These are phyloP conservation scores for Xerocomus potaroensis DNA, from an alignment of 768 basidiomycete species.

Conservation along the genomic window DNA sequence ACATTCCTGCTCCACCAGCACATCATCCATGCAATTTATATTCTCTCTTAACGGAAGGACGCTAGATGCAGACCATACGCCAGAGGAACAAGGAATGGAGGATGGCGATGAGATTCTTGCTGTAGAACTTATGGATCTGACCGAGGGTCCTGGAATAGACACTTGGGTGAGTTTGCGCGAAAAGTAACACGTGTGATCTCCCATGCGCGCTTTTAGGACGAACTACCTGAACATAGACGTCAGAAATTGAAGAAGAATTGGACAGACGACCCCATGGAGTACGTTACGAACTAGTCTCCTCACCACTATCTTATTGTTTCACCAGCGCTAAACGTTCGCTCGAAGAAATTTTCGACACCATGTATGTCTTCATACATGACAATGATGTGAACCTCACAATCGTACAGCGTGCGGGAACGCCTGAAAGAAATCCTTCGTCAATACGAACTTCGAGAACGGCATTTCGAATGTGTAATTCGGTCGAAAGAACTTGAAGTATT, in stretches of 20 bases:
- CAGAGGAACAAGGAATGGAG: conserved; percentile 84
- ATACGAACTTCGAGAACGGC: conserved; percentile 86
- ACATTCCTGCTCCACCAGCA: conserved; percentile 36
- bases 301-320: not conserved
- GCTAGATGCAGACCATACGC: conserved; percentile 77
- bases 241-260: conserved; percentile 79
- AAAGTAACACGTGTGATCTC: not conserved
- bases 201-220: conserved; percentile 44
- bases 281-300: conserved; percentile 23
- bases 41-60: conserved; percentile 81
- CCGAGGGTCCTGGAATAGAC: conserved; percentile 59
- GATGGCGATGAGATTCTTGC: conserved; percentile 87
- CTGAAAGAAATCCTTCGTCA: conserved; percentile 84
- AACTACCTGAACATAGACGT: conserved; percentile 56
- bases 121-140: conserved; percentile 88
- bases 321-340: conserved; percentile 66
- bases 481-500: conserved; percentile 90
- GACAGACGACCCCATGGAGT: conserved; percentile 75
- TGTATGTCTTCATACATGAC: conserved; percentile 49
- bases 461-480: conserved; percentile 89
- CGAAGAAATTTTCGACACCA: conserved; percentile 80
- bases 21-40: conserved; percentile 67
- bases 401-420: conserved; percentile 69
- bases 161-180: conserved; percentile 49
- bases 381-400: not conserved